Percentiles rank a stretch among this genome's conserved stretches.
These are phyloP conservation scores for Phialemonium atrogriseum DNA, from an alignment of 2,329 filamentous ascomycete genomes.

Conservation along the genomic window DNA sequence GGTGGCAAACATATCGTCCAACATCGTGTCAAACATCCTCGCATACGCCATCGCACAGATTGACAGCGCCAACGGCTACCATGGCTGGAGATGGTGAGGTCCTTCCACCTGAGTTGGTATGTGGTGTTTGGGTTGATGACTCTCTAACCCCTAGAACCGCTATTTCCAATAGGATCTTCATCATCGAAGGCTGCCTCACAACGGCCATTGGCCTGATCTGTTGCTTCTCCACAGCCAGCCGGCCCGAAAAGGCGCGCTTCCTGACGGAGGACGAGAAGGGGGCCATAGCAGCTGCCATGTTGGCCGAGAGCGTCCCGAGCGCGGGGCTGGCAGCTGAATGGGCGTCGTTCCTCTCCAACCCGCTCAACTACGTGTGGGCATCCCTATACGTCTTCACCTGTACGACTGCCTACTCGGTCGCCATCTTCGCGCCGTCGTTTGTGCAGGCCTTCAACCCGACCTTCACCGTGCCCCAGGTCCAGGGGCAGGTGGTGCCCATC, in stretches of 20 bases:
- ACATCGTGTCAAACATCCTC: conserved; percentile 14
- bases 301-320: conserved; percentile 1
- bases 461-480: conserved; percentile 7
- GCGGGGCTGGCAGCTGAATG: conserved; percentile 8
- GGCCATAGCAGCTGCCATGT: conserved; percentile 3
- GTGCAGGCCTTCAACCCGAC: conserved; percentile 9
- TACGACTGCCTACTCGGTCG: conserved; percentile 10
- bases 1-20: conserved; percentile 15
- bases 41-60: conserved; percentile 17
- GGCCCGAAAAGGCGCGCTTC: conserved; percentile 9
- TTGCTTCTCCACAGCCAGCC: conserved; percentile 7
- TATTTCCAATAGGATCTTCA: conserved; percentile 20
- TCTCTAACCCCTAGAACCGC: not conserved
- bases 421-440: conserved; percentile 12
- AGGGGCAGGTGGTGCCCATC: conserved; percentile 11
- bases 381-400: conserved; percentile 10
- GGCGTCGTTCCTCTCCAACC: conserved; percentile 9
- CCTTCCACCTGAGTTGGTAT: too few relatives aligned
- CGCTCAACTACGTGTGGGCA: conserved; percentile 12
- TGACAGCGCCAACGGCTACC: conserved; percentile 11
- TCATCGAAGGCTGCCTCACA: conserved; percentile 23
- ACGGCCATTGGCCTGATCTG: conserved; percentile 15
- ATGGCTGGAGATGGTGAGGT: conserved; percentile 13
- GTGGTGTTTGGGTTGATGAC: too few relatives aligned
- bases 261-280: conserved; percentile 8